phyloP scores from a whole-genome alignment of 176 grass and related monocot species.

The Juncus inflexus region DNA sequence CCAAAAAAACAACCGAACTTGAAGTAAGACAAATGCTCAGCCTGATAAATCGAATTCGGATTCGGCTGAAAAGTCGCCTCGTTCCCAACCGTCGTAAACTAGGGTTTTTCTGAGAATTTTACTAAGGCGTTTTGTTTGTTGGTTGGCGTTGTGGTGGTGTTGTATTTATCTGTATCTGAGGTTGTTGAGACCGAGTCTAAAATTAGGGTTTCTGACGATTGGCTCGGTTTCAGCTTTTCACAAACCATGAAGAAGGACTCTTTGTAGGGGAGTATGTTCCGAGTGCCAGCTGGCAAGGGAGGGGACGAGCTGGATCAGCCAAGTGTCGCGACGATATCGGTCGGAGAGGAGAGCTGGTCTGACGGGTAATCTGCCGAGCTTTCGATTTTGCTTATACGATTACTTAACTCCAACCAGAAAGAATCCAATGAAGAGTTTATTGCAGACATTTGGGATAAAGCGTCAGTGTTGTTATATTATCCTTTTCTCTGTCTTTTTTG shows the following conservation, averaged over 20 bases:
- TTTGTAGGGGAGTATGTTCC: slow-evolving; percentile 95
- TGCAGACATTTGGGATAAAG: slow-evolving; percentile 63
- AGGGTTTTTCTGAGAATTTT: slow-evolving; percentile 90
- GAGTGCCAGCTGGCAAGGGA: slow-evolving; percentile 80
- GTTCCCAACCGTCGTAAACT: slow-evolving; percentile 98
- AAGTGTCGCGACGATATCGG: slow-evolving; percentile 45
- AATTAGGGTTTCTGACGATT: slow-evolving; percentile 46
- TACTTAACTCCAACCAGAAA: slow-evolving; percentile 89
- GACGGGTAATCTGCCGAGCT: slow-evolving; percentile 61
- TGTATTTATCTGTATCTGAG: slow-evolving; percentile 92
- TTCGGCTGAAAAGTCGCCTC: slow-evolving; percentile 99
- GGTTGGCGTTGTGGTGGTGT: slow-evolving; percentile 48
- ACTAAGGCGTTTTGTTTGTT: slow-evolving; percentile 88
- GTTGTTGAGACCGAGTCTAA: slow-evolving; percentile 38
- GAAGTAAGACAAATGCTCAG: slow-evolving; percentile 98
- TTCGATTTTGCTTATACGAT: slow-evolving; percentile 97
- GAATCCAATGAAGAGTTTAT: slow-evolving; percentile 78
- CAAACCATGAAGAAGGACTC: slow-evolving; percentile 96
- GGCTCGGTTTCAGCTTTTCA: slow-evolving; percentile 75
- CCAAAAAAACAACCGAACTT: slow-evolving; percentile 58
- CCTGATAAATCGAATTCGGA: slow-evolving; percentile 95
- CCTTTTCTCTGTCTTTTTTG: slow-evolving; percentile 50
- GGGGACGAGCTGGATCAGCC: slow-evolving; percentile 54
- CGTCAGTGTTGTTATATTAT: slow-evolving; percentile 57
- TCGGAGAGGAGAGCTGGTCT: slow-evolving; percentile 41